Evolutionary conservation across 2,329 filamentous ascomycete species (phyloP).

Genomic region (Talaromyces sp.): DNA sequence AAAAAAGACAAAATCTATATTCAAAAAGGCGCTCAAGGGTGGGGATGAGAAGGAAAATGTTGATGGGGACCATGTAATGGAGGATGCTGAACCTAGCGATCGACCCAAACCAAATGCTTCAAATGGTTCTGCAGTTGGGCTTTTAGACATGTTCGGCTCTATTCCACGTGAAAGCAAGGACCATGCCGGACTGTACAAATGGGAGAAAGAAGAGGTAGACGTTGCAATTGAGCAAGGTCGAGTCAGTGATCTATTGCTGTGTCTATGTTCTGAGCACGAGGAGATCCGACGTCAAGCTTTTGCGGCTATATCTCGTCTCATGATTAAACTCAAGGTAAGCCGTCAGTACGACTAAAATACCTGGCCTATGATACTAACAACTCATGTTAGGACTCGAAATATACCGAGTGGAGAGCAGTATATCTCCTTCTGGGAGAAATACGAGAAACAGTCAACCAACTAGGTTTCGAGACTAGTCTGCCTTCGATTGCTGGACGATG

Average conservation of each 20-base stretch:
- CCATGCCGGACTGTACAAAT: constrained; percentile 54
- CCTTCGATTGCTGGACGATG: constrained; percentile 76
- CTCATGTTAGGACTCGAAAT: constrained; percentile 58
- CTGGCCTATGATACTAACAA: constrained; percentile 20
- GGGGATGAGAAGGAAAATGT: constrained; percentile 20
- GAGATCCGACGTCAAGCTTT: constrained; percentile 76
- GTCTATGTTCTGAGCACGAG: constrained; percentile 71
- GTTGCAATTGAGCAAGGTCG: constrained; percentile 77
- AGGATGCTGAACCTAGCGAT: constrained; percentile 20
- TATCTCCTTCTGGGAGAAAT: constrained; percentile 79
- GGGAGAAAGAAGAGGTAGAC: constrained; percentile 74
- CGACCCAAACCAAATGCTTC: constrained; percentile 10
- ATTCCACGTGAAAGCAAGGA: constrained; percentile 47
- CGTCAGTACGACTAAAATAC: not conserved
- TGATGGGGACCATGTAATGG: constrained; percentile 17
- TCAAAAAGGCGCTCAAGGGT: constrained; percentile 42
- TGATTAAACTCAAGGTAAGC: constrained; percentile 50
- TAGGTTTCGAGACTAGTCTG: constrained; percentile 58
- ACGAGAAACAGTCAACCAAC: constrained; percentile 66
- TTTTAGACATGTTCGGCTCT: constrained; percentile 55
- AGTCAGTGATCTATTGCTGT: constrained; percentile 66
- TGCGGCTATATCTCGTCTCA: constrained; percentile 41
- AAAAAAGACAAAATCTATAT: constrained; percentile 34
- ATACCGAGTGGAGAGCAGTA: constrained; percentile 73
- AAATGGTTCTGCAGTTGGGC: constrained; percentile 34